Evolutionary conservation across 2,329 filamentous ascomycete species (phyloP).

Genomic region (Microascus cirrosus): DNA sequence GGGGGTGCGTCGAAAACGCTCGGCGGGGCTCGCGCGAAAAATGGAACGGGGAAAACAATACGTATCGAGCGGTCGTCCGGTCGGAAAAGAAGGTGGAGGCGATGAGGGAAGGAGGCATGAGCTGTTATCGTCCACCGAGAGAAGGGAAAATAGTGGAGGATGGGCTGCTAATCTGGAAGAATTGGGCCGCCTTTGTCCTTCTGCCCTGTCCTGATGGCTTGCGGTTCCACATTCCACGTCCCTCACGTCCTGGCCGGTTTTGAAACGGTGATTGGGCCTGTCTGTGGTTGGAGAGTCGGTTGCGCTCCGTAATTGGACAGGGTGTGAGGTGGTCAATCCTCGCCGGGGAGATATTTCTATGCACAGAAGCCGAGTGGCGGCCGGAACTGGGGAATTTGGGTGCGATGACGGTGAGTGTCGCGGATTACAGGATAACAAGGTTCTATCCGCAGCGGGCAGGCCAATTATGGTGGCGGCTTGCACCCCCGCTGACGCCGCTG

Average conservation of each 20-base stretch:
- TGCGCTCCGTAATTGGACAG: not conserved
- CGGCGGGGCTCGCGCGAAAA: not conserved
- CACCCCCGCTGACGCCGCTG: too few species aligned
- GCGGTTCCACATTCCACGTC: slow-evolving; percentile 3
- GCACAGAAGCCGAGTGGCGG: not conserved
- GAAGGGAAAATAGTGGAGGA: not conserved
- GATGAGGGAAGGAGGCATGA: not conserved
- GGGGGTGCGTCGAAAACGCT: not conserved
- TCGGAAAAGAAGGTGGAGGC: not conserved
- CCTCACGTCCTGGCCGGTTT: not conserved
- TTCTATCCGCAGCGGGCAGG: too few species aligned
- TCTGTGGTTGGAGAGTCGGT: not conserved
- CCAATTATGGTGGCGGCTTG: not conserved
- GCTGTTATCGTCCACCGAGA: not conserved
- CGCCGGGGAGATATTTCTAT: too few species aligned
- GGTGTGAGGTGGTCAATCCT: not conserved
- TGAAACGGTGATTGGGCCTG: slow-evolving; percentile 2
- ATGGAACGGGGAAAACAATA: not conserved
- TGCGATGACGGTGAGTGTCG: not conserved
- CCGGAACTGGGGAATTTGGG: not conserved
- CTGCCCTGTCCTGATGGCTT: not conserved
- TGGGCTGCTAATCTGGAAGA: slow-evolving; percentile 6
- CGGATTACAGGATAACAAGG: not conserved
- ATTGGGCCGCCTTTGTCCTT: not conserved
- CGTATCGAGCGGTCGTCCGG: not conserved